Evolutionary conservation across 169 alveolate genomes (phyloP).

Genomic region (Plasmodium sp.): DNA sequence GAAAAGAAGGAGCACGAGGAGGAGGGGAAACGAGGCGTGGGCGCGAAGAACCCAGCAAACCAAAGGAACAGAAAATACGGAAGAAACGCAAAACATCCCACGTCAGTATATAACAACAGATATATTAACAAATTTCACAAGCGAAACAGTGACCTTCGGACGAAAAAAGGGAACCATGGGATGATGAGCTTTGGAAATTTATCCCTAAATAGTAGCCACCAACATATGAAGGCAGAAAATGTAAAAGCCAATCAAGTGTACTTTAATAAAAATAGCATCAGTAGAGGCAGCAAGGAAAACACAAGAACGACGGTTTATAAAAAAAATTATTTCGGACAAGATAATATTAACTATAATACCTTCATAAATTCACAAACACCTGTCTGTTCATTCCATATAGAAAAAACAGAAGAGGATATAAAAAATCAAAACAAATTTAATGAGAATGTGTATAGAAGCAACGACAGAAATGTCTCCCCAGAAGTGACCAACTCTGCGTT

Average conservation of each 20-base stretch:
- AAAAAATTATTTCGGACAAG: conserved; percentile 53
- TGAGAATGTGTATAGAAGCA: not conserved
- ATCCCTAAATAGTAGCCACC: not conserved
- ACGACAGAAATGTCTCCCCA: not conserved
- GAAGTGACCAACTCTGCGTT: not conserved
- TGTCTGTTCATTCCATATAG: conserved; percentile 67
- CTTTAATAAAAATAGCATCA: not conserved
- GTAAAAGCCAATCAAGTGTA: not conserved
- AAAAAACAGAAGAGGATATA: conserved; percentile 69
- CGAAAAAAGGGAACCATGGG: conserved; percentile 6
- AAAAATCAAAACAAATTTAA: conserved; percentile 19
- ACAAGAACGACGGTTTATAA: conserved; percentile 8
- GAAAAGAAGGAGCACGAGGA: conserved; percentile 49
- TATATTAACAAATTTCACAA: conserved; percentile 50
- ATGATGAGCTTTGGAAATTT: conserved; percentile 10
- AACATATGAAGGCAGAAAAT: conserved; percentile 27
- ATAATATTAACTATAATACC: conserved; percentile 59
- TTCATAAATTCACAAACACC: conserved; percentile 53
- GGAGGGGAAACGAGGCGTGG: conserved; percentile 17
- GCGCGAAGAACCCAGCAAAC: not conserved
- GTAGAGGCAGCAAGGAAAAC: conserved; percentile 15
- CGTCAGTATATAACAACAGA: conserved; percentile 35
- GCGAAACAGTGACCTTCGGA: conserved; percentile 11
- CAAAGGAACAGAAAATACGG: conserved; percentile 57
- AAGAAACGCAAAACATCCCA: conserved; percentile 20